phyloP scores from a whole-genome alignment of 352 stramenopile species.

The Phytophthora podocarpi region DNA sequence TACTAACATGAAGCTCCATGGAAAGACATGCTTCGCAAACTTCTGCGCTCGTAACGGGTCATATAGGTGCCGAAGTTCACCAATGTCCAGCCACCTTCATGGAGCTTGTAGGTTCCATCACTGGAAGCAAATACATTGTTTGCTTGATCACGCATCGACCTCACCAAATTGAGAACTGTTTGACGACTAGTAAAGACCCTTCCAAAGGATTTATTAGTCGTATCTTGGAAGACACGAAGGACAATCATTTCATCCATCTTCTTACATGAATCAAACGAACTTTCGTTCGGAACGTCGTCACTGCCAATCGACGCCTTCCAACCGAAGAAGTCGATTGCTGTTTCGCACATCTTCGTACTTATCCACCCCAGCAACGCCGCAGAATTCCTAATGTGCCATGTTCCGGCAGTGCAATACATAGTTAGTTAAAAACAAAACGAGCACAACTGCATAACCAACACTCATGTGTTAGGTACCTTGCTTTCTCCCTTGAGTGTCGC shows the following conservation, averaged over 20 bases:
- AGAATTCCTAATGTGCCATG: background rate
- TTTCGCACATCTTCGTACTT: background rate
- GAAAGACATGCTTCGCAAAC: background rate
- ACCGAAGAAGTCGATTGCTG: background rate
- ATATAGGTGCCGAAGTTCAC: constrained; percentile 1
- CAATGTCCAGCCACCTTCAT: background rate
- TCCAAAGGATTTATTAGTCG: background rate
- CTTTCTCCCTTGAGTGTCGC: too few relatives aligned
- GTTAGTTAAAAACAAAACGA: too few relatives aligned
- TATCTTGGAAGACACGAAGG: background rate
- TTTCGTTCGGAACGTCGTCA: background rate
- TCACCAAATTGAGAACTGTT: background rate
- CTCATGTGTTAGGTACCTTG: too few relatives aligned
- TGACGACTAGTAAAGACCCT: background rate
- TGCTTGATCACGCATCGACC: background rate
- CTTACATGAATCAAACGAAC: background rate
- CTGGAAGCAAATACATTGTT: background rate
- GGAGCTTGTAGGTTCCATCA: background rate
- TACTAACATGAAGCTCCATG: background rate
- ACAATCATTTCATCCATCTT: background rate
- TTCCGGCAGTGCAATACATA: too few relatives aligned
- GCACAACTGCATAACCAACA: too few relatives aligned
- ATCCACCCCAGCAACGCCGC: background rate
- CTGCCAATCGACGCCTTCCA: background rate
- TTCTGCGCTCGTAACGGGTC: background rate